These are phyloP conservation scores for Pseudomassariella vexata DNA, from an alignment of 2,329 filamentous ascomycete genomes.

Conservation along the genomic window DNA sequence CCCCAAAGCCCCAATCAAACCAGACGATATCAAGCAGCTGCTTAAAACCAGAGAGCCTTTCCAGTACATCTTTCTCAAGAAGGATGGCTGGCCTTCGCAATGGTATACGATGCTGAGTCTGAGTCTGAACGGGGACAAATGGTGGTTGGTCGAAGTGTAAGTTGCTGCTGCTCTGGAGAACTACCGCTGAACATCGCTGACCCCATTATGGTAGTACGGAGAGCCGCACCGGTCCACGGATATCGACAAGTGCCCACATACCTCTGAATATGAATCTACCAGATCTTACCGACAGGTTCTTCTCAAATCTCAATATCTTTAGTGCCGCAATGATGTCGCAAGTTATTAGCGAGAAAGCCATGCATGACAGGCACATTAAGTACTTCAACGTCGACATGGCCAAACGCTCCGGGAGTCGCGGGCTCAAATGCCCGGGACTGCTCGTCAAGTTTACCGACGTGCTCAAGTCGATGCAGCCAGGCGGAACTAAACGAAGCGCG, in stretches of 20 bases:
- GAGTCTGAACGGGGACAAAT: constrained; percentile 67
- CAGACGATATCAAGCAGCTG: constrained; percentile 52
- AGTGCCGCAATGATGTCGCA: constrained; percentile 46
- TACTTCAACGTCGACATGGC: constrained; percentile 25
- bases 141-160: constrained; percentile 69
- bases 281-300: constrained; percentile 43
- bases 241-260: constrained; percentile 30
- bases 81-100: constrained; percentile 61
- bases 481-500: constrained; percentile 13
- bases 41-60: constrained; percentile 59
- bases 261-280: constrained; percentile 38
- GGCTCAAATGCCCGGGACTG: constrained; percentile 41
- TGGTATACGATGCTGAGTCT: constrained; percentile 72
- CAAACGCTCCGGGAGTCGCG: constrained; percentile 33
- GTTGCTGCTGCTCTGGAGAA: constrained; percentile 25
- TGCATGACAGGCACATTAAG: constrained; percentile 39
- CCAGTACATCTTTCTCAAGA: constrained; percentile 63
- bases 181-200: constrained; percentile 7
- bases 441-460: constrained; percentile 43
- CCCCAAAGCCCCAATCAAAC: constrained; percentile 39
- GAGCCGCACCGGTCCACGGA: constrained; percentile 13
- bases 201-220: constrained; percentile 9
- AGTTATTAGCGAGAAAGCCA: constrained; percentile 39
- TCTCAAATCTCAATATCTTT: constrained; percentile 45
- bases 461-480: constrained; percentile 16